Evolutionary conservation across 495 filamentous ascomycete species (phyloP), one percentile per base, ranked within the genome.

Genomic region (Neurospora sp.): DNA sequence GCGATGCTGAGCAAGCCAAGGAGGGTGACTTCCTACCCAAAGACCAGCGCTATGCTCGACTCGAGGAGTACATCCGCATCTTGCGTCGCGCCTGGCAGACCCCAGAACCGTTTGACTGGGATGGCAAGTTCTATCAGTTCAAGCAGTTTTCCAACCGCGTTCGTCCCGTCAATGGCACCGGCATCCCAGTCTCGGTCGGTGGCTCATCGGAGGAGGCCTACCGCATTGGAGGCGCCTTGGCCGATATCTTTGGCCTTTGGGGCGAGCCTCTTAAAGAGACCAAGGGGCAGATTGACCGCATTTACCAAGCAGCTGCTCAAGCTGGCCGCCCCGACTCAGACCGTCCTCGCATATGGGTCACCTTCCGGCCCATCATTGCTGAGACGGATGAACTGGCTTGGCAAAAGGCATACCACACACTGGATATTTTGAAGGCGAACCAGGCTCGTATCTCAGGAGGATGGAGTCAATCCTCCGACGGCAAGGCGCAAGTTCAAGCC

Each of bases 201-300:
- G 86, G 86, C 0, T 87, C 85, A 4, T 86, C 85, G 0, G 84
- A 84, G 39, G 86, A 85, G 19, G 86, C 86, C 2, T 88, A 88
- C 74, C 82, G 85, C 24, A 79, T 88, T 54, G 86, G 86, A 28
- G 86, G 86, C 39, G 80, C 81, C 0, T 81, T 87, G 1, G 86
- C 81, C 11, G 86, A 88, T 71, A 88, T 88, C 69, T 88, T 88
- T 77, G 86, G 86, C 1, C 82, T 88, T 8, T 88, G 86, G 86
- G 86, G 86, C 15, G 86, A 88, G 72, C 86, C 86, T 2, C 77
- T 88, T 1, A 87, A 87, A 78, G 86, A 88, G 71, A 87, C 86
- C 0, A 85, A 85, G 77, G 80, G 86, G 71, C 86, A 88, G 74
- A 86, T 88, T 75, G 85, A 86, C 73, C 83, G 83, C 3, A 85